phyloP scores from a whole-genome alignment of 169 alveolate species.

The Plasmodium falciparum region DNA sequence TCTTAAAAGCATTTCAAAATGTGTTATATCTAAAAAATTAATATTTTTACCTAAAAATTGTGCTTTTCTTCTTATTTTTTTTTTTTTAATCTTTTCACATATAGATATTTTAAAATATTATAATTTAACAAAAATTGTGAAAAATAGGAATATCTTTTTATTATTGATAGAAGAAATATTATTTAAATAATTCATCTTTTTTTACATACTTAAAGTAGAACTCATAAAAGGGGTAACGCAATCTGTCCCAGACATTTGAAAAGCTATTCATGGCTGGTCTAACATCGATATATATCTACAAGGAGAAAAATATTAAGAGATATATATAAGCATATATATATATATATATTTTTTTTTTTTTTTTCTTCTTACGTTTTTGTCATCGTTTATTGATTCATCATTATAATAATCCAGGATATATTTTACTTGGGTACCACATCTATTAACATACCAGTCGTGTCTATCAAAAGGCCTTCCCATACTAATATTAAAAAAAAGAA shows the following conservation, averaged over 20 bases:
- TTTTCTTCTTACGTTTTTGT: constrained; percentile 59
- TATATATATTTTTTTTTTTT: neutral
- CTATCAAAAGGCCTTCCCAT: constrained; percentile 88
- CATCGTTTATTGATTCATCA: constrained; percentile 84
- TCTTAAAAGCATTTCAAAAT: too few species aligned
- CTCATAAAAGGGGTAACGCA: constrained; percentile 77
- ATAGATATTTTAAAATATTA: neutral
- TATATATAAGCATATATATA: neutral
- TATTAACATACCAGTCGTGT: constrained; percentile 90
- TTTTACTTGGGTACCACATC: constrained; percentile 88
- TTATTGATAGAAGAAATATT: constrained; percentile 6
- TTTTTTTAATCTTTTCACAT: neutral
- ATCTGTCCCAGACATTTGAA: constrained; percentile 80
- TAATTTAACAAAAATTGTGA: too few species aligned
- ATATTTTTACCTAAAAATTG: too few species aligned
- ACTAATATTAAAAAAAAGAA: constrained; percentile 32
- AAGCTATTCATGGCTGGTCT: constrained; percentile 87
- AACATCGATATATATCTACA: constrained; percentile 83
- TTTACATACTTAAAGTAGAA: constrained; percentile 51
- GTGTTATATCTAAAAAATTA: too few species aligned
- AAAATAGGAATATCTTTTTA: neutral
- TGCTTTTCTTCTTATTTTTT: too few species aligned
- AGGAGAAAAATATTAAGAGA: neutral
- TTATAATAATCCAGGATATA: constrained; percentile 90
- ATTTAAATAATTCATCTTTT: constrained; percentile 34